These are phyloP conservation scores for Lipomyces yamadae DNA, from an alignment of 805 yeast genomes.

Conservation along the genomic window DNA sequence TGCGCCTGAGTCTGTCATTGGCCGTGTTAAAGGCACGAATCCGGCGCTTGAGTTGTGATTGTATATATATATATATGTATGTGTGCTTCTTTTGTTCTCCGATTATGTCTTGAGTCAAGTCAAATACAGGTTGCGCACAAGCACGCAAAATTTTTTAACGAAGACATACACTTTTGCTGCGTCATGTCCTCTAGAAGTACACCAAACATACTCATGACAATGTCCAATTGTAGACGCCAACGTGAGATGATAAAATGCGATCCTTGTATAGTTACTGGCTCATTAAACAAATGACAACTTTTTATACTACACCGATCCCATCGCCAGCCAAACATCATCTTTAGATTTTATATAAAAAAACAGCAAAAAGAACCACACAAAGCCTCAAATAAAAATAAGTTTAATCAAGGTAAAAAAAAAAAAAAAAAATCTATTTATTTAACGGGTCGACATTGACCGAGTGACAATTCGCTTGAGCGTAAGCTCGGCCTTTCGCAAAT, in stretches of 20 bases:
- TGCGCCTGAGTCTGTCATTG: constrained; percentile 56
- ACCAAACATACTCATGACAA: too few relatives aligned
- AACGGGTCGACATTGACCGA: constrained; percentile 37
- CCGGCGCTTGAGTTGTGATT: constrained; percentile 50
- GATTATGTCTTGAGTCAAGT: not conserved
- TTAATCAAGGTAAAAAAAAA: not conserved
- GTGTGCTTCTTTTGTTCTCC: not conserved
- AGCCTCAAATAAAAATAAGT: not conserved
- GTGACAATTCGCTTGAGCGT: constrained; percentile 95
- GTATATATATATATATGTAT: not conserved
- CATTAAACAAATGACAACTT: not conserved
- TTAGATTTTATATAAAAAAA: not conserved
- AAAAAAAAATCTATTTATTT: constrained; percentile 7
- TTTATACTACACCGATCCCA: constrained; percentile 2
- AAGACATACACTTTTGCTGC: not conserved
- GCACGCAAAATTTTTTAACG: too few relatives aligned
- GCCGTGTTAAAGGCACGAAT: constrained; percentile 54
- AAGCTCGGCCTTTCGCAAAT: constrained; percentile 98
- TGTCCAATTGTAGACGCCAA: not conserved
- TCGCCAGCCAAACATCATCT: not conserved
- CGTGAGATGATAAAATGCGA: not conserved
- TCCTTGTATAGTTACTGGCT: not conserved
- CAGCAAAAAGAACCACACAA: not conserved
- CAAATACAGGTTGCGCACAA: not conserved
- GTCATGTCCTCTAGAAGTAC: too few relatives aligned